Conservation (phyloP, 1,284 basidiomycete genomes). For the Rhodofomes roseus region DNA sequence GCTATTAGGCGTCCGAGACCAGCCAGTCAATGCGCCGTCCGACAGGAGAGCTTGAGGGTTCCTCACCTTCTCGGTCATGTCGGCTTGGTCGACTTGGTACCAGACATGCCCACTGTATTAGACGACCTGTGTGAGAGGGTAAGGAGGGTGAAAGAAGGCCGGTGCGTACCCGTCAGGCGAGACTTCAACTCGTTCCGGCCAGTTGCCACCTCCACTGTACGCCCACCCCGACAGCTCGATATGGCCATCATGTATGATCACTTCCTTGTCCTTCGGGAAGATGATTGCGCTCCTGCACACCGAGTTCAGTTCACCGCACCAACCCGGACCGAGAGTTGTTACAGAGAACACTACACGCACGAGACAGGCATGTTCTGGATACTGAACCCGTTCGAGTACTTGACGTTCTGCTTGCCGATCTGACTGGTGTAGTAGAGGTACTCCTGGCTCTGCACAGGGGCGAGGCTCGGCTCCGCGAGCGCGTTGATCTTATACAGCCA, state of each 20-base stretch:
- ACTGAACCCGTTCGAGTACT: slow-evolving; percentile 48
- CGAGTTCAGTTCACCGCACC: background rate
- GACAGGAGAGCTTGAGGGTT: background rate
- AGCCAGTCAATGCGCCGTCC: background rate
- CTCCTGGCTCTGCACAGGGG: slow-evolving; percentile 51
- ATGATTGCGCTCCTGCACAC: slow-evolving; percentile 46
- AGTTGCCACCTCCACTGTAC: slow-evolving; percentile 53
- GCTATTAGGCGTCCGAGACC: slow-evolving; percentile 27
- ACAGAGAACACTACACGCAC: slow-evolving; percentile 27
- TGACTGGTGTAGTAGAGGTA: slow-evolving; percentile 50
- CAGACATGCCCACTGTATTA: slow-evolving; percentile 41
- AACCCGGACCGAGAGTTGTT: background rate
- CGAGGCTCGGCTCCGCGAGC: slow-evolving; percentile 43
- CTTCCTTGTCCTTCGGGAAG: slow-evolving; percentile 40
- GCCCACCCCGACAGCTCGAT: slow-evolving; percentile 48
- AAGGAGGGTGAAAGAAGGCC: background rate
- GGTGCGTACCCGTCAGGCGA: slow-evolving; percentile 44
- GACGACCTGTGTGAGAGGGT: background rate
- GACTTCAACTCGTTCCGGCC: slow-evolving; percentile 54
- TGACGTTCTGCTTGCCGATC: slow-evolving; percentile 50
- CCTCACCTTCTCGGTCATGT: slow-evolving; percentile 47
- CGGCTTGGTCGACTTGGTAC: slow-evolving; percentile 43
- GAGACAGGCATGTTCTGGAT: slow-evolving; percentile 58
- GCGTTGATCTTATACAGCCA: slow-evolving; percentile 56
- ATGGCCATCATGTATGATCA: slow-evolving; percentile 46